Percentiles rank a stretch among this genome's conserved stretches.
These are phyloP conservation scores for Helianthus tuberosus DNA, from an alignment of 129 eudicot genomes.

Conservation along the genomic window DNA sequence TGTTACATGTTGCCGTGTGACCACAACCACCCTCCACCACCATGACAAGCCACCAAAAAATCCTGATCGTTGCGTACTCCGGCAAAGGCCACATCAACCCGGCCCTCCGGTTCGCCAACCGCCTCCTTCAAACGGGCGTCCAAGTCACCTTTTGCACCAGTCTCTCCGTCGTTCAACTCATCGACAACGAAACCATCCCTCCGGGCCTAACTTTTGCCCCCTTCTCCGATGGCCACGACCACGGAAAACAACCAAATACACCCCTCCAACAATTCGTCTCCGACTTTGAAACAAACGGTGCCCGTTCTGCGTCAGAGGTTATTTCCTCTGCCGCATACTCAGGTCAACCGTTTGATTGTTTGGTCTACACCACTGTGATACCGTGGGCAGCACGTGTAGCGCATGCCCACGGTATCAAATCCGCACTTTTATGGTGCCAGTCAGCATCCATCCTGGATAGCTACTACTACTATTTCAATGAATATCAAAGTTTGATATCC, in stretches of 20 bases:
- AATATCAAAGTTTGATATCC: constrained; percentile 14
- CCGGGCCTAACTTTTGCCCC: not conserved
- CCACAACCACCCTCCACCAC: not conserved
- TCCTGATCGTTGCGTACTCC: constrained; percentile 32
- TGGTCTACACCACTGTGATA: constrained; percentile 42
- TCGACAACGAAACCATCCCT: not conserved
- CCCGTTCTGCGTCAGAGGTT: constrained; percentile 2
- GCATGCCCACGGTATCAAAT: constrained; percentile 30
- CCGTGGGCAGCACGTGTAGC: constrained; percentile 53
- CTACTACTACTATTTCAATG: constrained; percentile 46
- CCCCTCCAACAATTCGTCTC: constrained; percentile 17
- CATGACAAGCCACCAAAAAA: constrained; percentile 1
- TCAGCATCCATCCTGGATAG: constrained; percentile 42
- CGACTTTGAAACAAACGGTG: constrained; percentile 10
- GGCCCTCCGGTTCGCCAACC: constrained; percentile 37
- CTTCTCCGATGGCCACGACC: constrained; percentile 4
- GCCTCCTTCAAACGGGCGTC: constrained; percentile 26
- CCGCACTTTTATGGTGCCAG: constrained; percentile 50
- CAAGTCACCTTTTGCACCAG: constrained; percentile 38
- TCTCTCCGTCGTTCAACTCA: not conserved
- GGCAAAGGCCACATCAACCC: constrained; percentile 47
- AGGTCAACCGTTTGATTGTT: constrained; percentile 23
- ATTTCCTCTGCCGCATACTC: not conserved
- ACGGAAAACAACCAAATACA: not conserved
- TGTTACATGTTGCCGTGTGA: not conserved